Evolutionary conservation across 495 filamentous ascomycete species (phyloP), one percentile per base, ranked within the genome.

Genomic region (Hypoxylon crocopeplum): DNA sequence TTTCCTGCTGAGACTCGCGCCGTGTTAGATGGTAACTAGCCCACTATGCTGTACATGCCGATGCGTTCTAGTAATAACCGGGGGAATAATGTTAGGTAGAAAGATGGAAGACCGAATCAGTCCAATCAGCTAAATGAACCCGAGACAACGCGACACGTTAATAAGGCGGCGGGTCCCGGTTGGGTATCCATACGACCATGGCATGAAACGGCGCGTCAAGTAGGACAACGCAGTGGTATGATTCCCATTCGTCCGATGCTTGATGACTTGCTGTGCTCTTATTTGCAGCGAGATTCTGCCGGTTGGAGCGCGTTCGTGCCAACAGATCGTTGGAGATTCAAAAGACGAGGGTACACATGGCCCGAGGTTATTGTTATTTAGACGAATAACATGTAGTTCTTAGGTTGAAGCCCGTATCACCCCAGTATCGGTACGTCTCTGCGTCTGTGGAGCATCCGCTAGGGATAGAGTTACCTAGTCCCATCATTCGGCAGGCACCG

Each of bases 231-330:
- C 30, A 47, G 49, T 59, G 61, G 61, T 49, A 42, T 59, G 61
- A 64, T 53, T 46, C 61, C 45, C 53, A 64, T 64, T 64, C 61
- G 61, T 59, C 61, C 55, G 55, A 55, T 59, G 25, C 45, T 50
- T 13, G 45, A 46, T 49, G 44, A 49, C 40, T 57, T 50, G 41
- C 44, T 29, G 37, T 25, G 41, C 16, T 45, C 22, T 53, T 52
- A 59, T 58, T 58, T 38, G 48, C 50, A 51, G 48, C 32, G 5
- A n/a, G 12, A 8, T 8, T 5, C 32, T 8, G 15, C 5, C 13
- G 32, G 29, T 34, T n/a, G 7, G 7, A 12, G 10, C 22, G 29
- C 32, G 46, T 49, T 49, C 46, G 46, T 49, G 46, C 44, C 19
- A 15, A 3, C 7, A 15, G 16, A 29, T 47, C 44, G 27, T 47